Conservation (phyloP, 2,329 filamentous ascomycete species). For the Penicillium sp. region DNA sequence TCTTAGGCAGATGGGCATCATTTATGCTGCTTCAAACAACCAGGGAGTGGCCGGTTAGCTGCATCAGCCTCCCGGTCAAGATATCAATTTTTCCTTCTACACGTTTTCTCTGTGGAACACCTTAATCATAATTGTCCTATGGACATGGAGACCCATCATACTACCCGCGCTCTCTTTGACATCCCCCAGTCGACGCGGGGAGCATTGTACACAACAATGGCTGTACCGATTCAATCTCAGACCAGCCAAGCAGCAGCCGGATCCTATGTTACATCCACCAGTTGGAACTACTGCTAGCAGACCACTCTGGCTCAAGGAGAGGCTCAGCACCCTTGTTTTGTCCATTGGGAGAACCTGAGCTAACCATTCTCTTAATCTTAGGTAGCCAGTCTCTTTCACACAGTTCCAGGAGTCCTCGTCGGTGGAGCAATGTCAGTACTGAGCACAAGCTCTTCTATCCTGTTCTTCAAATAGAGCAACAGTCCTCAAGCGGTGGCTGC, state of each 20-base stretch:
- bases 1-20: neutral
- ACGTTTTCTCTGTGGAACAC: neutral
- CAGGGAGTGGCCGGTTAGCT: neutral
- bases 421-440: too few relatives aligned
- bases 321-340: neutral
- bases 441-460: too few relatives aligned
- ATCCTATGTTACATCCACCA: neutral
- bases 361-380: neutral
- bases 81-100: neutral
- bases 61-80: conserved; percentile 4
- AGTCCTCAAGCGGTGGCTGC: neutral
- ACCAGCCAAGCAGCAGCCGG: neutral
- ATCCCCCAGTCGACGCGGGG: neutral
- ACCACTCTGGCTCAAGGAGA: neutral
- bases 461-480: neutral
- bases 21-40: neutral
- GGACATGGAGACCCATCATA: neutral
- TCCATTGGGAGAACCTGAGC: neutral
- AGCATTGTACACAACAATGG: neutral
- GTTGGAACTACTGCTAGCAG: neutral
- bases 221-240: neutral
- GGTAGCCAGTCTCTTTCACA: neutral
- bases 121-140: neutral
- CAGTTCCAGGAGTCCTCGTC: neutral
- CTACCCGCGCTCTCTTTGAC: neutral